These are phyloP conservation scores for Styphnolobium japonicum DNA, from an alignment of 306 rosid species.

Conservation along the genomic window DNA sequence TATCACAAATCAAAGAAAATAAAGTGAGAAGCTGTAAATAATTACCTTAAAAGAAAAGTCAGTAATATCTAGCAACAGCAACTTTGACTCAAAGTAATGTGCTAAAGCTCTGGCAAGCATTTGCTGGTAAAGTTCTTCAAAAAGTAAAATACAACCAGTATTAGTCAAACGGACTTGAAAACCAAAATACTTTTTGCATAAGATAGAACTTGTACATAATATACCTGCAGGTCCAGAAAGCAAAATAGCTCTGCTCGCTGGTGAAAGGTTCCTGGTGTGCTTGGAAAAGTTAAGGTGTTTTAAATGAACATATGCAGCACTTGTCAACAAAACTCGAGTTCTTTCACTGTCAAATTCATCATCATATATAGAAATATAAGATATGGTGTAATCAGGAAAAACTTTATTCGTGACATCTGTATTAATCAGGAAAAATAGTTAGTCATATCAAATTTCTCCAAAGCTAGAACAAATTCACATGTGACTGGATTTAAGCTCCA, in stretches of 20 bases:
- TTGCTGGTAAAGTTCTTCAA: constrained; percentile 68
- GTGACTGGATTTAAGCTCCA: not conserved
- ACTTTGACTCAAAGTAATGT: constrained; percentile 54
- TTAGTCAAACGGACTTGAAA: not conserved
- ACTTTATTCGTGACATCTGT: not conserved
- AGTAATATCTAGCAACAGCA: constrained; percentile 66
- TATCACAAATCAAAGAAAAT: not conserved
- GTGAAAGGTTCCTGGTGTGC: constrained; percentile 67
- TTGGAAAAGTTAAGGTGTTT: constrained; percentile 56
- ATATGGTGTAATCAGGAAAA: not conserved
- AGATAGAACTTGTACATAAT: not conserved
- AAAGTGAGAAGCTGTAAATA: not conserved
- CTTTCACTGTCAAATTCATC: constrained; percentile 49
- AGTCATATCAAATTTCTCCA: not conserved
- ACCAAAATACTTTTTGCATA: not conserved
- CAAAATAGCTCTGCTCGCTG: constrained; percentile 69
- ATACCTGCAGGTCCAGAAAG: constrained; percentile 76
- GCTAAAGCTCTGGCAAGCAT: constrained; percentile 72
- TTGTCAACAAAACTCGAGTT: constrained; percentile 58
- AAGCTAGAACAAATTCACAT: not conserved
- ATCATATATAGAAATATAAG: not conserved
- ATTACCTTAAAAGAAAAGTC: constrained; percentile 70
- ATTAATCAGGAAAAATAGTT: not conserved
- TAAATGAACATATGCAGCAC: constrained; percentile 68
- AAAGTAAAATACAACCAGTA: not conserved